Conservation (phyloP, 2,329 filamentous ascomycete genomes). For the Cytospora piceicola region DNA sequence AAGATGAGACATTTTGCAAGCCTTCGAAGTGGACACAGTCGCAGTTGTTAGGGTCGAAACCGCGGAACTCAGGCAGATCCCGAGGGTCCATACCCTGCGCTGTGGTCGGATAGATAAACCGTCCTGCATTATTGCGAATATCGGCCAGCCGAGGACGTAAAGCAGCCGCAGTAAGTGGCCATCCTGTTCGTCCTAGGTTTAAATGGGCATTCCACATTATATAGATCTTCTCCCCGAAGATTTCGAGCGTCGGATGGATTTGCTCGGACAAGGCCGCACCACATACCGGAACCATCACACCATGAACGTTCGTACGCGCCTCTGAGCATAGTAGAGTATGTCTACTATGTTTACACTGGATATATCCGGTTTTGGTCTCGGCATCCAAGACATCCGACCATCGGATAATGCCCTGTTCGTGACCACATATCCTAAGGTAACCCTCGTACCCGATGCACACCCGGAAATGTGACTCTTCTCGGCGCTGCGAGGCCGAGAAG, state of each 20-base stretch:
- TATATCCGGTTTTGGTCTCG: too few species aligned
- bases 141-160: neutral
- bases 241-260: neutral
- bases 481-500: neutral
- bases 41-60: constrained; percentile 24
- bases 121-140: neutral
- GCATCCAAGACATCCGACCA: neutral
- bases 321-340: neutral
- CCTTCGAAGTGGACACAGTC: neutral
- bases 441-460: constrained; percentile 11
- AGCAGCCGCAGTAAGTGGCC: neutral
- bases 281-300: neutral
- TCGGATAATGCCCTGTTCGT: constrained; percentile 1
- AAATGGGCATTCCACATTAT: constrained; percentile 12
- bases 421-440: constrained; percentile 3
- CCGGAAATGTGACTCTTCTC: neutral
- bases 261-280: neutral
- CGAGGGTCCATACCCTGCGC: neutral
- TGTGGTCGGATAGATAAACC: neutral
- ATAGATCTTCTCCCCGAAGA: neutral
- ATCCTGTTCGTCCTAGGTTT: neutral
- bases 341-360: neutral
- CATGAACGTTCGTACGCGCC: neutral
- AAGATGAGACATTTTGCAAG: neutral
- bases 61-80: neutral